Conservation (phyloP, 2,329 filamentous ascomycete species). For the Claviceps capensis region DNA sequence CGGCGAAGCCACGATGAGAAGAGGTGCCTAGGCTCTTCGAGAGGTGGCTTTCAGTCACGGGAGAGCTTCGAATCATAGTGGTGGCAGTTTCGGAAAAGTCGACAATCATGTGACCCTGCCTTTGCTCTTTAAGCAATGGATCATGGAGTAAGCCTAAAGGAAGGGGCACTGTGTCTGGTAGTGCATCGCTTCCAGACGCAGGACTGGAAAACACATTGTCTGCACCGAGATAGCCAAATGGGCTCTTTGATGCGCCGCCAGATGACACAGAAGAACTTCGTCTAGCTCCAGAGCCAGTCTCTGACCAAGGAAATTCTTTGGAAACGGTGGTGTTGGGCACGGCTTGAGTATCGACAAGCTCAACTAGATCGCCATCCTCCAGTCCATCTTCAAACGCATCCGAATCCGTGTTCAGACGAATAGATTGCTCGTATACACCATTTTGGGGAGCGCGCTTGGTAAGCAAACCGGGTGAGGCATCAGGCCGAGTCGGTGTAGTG, state of each 20-base stretch:
- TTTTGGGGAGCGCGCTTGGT: background rate
- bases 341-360: slow-evolving; percentile 6
- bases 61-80: slow-evolving; percentile 19
- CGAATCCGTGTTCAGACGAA: background rate
- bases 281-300: slow-evolving; percentile 13
- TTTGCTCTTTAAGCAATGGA: background rate
- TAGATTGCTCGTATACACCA: background rate
- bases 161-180: slow-evolving; percentile 21
- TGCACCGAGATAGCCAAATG: slow-evolving; percentile 14
- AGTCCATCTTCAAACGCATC: slow-evolving; percentile 13
- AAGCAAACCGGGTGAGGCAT: slow-evolving; percentile 7
- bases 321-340: background rate
- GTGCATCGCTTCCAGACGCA: slow-evolving; percentile 9
- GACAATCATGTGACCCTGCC: slow-evolving; percentile 4
- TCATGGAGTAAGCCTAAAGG: slow-evolving; percentile 1
- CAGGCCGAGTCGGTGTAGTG: slow-evolving; percentile 18
- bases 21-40: slow-evolving; percentile 4
- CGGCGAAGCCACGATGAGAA: background rate
- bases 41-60: slow-evolving; percentile 7
- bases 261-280: slow-evolving; percentile 16
- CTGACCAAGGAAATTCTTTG: slow-evolving; percentile 16
- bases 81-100: slow-evolving; percentile 25
- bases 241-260: slow-evolving; percentile 5
- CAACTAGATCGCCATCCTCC: slow-evolving; percentile 13
- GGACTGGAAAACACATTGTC: slow-evolving; percentile 17